A percentile compares a stretch with the other conserved stretches of the same genome.
These are phyloP conservation scores for Fusarium acutatum DNA, from an alignment of 2,329 filamentous ascomycete species.

Conservation along the genomic window DNA sequence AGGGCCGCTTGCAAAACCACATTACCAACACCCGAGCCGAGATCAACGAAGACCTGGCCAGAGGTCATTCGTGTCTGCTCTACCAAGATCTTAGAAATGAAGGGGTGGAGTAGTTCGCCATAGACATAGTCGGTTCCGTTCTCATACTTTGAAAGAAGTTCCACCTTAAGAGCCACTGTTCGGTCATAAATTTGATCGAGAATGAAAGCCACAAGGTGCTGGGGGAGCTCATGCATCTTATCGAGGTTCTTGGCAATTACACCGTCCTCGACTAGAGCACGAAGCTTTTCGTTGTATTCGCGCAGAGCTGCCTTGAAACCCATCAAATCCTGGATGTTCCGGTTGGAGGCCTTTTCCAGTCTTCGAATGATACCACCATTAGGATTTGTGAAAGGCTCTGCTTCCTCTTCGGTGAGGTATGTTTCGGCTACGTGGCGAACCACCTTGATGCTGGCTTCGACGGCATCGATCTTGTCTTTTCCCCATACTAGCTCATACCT, in stretches of 20 bases:
- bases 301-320: constrained; percentile 78
- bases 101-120: constrained; percentile 87
- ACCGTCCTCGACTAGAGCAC: constrained; percentile 72
- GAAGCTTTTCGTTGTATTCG: constrained; percentile 79
- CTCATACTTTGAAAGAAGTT: constrained; percentile 83
- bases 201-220: constrained; percentile 80
- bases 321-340: constrained; percentile 68
- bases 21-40: constrained; percentile 96
- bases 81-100: constrained; percentile 83
- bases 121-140: constrained; percentile 95
- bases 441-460: constrained; percentile 76
- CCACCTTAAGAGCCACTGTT: constrained; percentile 88
- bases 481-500: constrained; percentile 74
- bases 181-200: constrained; percentile 89
- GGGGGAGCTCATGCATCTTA: constrained; percentile 71
- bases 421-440: constrained; percentile 75
- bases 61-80: constrained; percentile 80
- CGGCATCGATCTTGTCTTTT: constrained; percentile 80
- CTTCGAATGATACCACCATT: constrained; percentile 78
- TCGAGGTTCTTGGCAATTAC: constrained; percentile 78
- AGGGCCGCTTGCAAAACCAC: constrained; percentile 93
- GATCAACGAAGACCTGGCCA: constrained; percentile 88
- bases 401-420: constrained; percentile 78
- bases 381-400: constrained; percentile 74
- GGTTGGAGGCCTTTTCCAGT: constrained; percentile 77